Evolutionary conservation across 164 flowering plant genomes (phyloP), one percentile per base, ranked within the genome.

Genomic region (Houttuynia cordata): DNA sequence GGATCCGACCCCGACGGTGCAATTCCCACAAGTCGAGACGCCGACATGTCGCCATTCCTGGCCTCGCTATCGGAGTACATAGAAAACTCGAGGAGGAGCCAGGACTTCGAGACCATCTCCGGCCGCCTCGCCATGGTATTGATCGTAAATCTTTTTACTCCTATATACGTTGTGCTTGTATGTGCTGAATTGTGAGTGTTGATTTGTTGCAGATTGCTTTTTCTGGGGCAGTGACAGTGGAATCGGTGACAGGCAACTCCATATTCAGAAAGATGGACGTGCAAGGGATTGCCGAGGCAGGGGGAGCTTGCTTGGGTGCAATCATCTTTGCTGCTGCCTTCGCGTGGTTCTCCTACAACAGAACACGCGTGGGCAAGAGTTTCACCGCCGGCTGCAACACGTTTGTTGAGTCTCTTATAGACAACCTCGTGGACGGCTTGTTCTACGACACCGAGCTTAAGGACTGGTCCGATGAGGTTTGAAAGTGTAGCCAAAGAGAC

Each of bases 61-160:
- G 85, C 73, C 21, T 74, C 78, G 15, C 69, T 91, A 57, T 80
- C 85, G 20, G 92, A 88, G 53, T 91, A 91, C 62, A 80, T 88
- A 0, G 98, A 91, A 59, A 91, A 84, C 69, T 80, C 95, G 17
- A 81, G 70, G 80, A 85, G 78, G 71, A 91, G 86, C 63, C 94
- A 81, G 39, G 94, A 88, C 65, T 75, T 86, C 10, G 98, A 91
- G 79, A 85, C 77, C 75, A 75, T 88, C 63, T 80, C 86, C 21
- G 98, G 98, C 54, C 90, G 98, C 1, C 83, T 88, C 37, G 94
- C 94, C 51, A 88, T 91, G 97, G 98, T 91, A 49, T 10, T 45
- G 24, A 13, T 14, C 5, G 10, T n/a, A 1, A 23, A 20, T 7
- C 10, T 4, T 14, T 1, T 51, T 24, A 8, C 14, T 30, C 22